Percentiles rank a stretch among this genome's conserved stretches.
phyloP scores from a whole-genome alignment of 2,329 filamentous ascomycete genomes.

The Torrubiella hemipterigena region DNA sequence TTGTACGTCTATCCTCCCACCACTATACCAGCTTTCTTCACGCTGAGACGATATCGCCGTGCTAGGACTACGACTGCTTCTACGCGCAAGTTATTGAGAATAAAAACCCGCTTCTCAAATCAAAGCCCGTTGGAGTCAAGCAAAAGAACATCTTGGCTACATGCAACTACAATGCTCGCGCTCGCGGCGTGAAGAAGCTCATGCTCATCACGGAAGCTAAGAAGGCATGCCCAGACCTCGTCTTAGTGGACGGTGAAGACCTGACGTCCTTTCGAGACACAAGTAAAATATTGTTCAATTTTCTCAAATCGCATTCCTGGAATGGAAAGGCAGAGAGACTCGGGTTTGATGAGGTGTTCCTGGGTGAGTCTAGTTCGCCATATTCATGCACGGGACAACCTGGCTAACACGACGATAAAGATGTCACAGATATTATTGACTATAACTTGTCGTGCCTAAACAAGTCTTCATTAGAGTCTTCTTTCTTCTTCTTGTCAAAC shows the following conservation, averaged over 20 bases:
- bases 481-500: conserved; percentile 69
- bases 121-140: conserved; percentile 68
- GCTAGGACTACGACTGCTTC: conserved; percentile 76
- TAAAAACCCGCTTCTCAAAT: conserved; percentile 60
- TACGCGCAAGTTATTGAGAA: conserved; percentile 87
- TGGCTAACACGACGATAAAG: conserved; percentile 46
- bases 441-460: conserved; percentile 72
- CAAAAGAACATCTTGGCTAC: conserved; percentile 91
- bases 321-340: conserved; percentile 65
- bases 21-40: too few relatives aligned
- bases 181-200: conserved; percentile 64
- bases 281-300: conserved; percentile 68
- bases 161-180: conserved; percentile 85
- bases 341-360: conserved; percentile 76
- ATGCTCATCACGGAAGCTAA: conserved; percentile 77
- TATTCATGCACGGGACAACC: neutral
- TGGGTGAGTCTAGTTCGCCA: conserved; percentile 22
- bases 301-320: conserved; percentile 67
- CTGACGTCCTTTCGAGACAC: conserved; percentile 73
- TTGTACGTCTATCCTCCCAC: conserved; percentile 46
- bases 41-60: conserved; percentile 6
- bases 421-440: conserved; percentile 75
- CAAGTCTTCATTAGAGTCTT: conserved; percentile 44
- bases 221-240: conserved; percentile 67
- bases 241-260: conserved; percentile 80